Conservation (phyloP, 2,329 filamentous ascomycete genomes). For the Penicillium sp. region DNA sequence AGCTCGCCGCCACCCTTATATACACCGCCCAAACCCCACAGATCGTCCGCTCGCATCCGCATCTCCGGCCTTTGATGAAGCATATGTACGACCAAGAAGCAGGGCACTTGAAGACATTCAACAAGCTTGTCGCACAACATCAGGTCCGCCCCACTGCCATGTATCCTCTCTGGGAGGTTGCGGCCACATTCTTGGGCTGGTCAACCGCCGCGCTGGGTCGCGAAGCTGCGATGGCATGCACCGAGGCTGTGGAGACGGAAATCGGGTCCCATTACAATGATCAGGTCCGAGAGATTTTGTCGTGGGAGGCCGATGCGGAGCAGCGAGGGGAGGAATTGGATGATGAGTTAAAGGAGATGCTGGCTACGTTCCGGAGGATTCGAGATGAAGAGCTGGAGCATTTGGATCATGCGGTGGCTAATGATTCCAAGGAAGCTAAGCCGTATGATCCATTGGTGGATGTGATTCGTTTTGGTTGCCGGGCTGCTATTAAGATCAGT, state of each 20-base stretch:
- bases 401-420: slow-evolving; percentile 88
- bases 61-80: slow-evolving; percentile 85
- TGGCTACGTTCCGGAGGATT: slow-evolving; percentile 75
- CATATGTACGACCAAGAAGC: slow-evolving; percentile 99
- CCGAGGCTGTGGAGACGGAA: slow-evolving; percentile 96
- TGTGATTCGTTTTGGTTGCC: slow-evolving; percentile 84
- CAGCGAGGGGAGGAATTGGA: slow-evolving; percentile 76
- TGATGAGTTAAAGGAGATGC: slow-evolving; percentile 70
- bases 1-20: slow-evolving; percentile 93
- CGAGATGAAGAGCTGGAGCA: slow-evolving; percentile 96
- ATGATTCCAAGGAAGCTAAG: slow-evolving; percentile 85
- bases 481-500: slow-evolving; percentile 87
- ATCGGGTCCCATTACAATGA: slow-evolving; percentile 95
- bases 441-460: slow-evolving; percentile 88
- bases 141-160: slow-evolving; percentile 89
- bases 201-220: slow-evolving; percentile 82
- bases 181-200: slow-evolving; percentile 83
- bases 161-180: slow-evolving; percentile 83
- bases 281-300: slow-evolving; percentile 78
- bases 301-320: slow-evolving; percentile 77
- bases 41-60: slow-evolving; percentile 76
- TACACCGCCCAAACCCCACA: slow-evolving; percentile 85
- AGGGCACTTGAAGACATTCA: slow-evolving; percentile 83
- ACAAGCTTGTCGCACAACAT: slow-evolving; percentile 76
- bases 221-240: slow-evolving; percentile 97